Evolutionary conservation across 495 filamentous ascomycete genomes (phyloP).

Genomic region (Viridothelium virens): DNA sequence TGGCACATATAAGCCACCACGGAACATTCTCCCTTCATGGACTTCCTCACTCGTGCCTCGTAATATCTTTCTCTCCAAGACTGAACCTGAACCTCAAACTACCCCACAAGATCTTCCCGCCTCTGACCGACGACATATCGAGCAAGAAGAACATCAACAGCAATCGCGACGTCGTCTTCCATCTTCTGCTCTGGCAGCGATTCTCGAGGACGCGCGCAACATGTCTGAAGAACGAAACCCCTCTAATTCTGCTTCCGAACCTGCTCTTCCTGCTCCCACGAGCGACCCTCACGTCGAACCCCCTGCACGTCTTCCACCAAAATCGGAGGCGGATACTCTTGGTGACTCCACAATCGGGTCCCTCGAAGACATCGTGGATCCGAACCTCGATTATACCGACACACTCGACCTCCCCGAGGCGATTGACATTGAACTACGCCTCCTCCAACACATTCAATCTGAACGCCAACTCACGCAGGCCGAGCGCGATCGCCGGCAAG

Average conservation of each 20-base stretch:
- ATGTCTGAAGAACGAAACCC: background rate
- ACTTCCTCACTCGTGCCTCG: constrained; percentile 6
- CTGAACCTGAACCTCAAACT: background rate
- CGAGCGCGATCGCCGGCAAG: constrained; percentile 32
- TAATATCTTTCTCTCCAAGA: background rate
- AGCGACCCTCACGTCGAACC: background rate
- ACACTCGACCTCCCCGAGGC: constrained; percentile 6
- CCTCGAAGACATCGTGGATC: constrained; percentile 47
- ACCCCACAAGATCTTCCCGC: background rate
- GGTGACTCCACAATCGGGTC: constrained; percentile 58
- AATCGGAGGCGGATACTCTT: constrained; percentile 35
- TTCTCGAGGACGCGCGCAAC: constrained; percentile 38
- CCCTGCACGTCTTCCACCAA: constrained; percentile 19
- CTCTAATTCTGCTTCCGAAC: background rate
- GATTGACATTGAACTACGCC: background rate
- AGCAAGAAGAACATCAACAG: constrained; percentile 8
- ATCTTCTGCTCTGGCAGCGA: constrained; percentile 38
- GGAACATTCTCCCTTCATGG: background rate
- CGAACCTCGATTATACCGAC: constrained; percentile 20
- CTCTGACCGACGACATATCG: background rate
- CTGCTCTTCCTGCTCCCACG: background rate
- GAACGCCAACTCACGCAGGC: constrained; percentile 20
- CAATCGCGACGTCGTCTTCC: background rate
- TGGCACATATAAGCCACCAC: constrained; percentile 6
- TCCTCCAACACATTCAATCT: background rate